Conservation (phyloP, 2,329 filamentous ascomycete genomes). For the Ophioceras dolichostomum region DNA sequence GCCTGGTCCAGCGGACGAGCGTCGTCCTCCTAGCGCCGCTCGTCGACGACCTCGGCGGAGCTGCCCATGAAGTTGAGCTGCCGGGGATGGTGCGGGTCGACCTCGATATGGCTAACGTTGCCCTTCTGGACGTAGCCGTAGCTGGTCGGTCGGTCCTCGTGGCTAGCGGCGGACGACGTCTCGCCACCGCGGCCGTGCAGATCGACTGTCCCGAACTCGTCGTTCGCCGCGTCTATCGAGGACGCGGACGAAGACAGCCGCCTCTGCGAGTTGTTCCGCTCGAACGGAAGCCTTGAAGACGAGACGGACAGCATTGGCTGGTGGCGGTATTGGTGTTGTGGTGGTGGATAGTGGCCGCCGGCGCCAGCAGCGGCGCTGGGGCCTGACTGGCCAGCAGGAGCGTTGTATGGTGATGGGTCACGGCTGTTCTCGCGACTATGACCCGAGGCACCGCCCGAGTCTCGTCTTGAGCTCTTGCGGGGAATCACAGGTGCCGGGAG, state of each 20-base stretch:
- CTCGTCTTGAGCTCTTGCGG: conserved; percentile 59
- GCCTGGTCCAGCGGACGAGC: no score
- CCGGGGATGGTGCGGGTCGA: conserved; percentile 33
- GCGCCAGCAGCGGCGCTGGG: conserved; percentile 4
- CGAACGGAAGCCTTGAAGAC: conserved; percentile 39
- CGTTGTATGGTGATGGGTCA: not conserved
- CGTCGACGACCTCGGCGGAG: conserved; percentile 46
- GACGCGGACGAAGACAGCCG: conserved; percentile 37
- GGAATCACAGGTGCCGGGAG: conserved; percentile 43
- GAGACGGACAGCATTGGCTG: conserved; percentile 4
- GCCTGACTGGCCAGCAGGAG: conserved; percentile 3
- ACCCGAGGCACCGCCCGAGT: conserved; percentile 28
- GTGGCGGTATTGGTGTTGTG: not conserved
- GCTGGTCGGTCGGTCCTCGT: conserved; percentile 37
- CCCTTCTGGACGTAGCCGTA: conserved; percentile 47
- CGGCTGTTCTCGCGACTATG: conserved; percentile 14
- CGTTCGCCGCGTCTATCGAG: conserved; percentile 32
- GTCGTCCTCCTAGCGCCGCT: no score
- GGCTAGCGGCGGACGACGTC: conserved; percentile 11
- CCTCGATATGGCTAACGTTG: conserved; percentile 38
- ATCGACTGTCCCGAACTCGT: conserved; percentile 30
- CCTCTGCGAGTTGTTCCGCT: conserved; percentile 40
- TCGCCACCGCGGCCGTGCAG: conserved; percentile 12
- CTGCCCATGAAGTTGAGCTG: conserved; percentile 36
- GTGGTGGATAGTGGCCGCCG: not conserved